Percentiles rank a stretch among this genome's conserved stretches.
These are phyloP conservation scores for Ambrosia hybrid DNA, from an alignment of 140 eudicot species.

Conservation along the genomic window DNA sequence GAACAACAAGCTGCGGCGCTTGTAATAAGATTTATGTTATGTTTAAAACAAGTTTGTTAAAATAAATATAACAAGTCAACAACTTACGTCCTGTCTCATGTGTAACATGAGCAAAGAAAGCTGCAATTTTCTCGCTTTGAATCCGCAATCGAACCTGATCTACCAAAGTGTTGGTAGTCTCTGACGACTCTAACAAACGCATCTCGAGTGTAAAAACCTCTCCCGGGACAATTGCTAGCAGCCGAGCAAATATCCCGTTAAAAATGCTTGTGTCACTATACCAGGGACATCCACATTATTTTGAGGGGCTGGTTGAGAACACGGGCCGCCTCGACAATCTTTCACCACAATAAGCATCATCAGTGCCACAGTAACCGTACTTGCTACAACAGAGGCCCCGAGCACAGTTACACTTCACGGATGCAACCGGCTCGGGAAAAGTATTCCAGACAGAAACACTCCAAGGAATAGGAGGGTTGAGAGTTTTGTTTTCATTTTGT, in stretches of 20 bases:
- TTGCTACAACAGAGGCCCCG: constrained; percentile 48
- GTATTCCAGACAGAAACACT: constrained; percentile 1
- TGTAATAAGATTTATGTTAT: too few species aligned
- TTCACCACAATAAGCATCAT: constrained; percentile 45
- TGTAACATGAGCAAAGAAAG: constrained; percentile 61
- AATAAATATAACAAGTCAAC: background rate
- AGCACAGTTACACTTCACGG: constrained; percentile 52
- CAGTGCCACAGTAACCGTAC: constrained; percentile 52
- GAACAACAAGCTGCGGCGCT: too few species aligned
- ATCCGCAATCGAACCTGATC: constrained; percentile 42
- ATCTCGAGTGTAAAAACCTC: constrained; percentile 43
- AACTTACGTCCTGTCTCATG: constrained; percentile 26
- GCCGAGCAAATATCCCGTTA: constrained; percentile 36
- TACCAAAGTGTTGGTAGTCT: constrained; percentile 40
- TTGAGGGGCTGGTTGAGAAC: constrained; percentile 24
- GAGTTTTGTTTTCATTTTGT: constrained; percentile 24
- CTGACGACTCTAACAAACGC: constrained; percentile 37
- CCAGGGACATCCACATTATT: constrained; percentile 29
- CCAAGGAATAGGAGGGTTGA: constrained; percentile 8
- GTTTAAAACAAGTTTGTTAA: background rate
- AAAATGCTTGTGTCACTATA: constrained; percentile 32
- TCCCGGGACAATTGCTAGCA: constrained; percentile 36
- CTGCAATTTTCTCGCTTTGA: constrained; percentile 51
- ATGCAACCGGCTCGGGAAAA: constrained; percentile 22
- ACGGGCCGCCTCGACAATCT: constrained; percentile 53